Evolutionary conservation across 306 rosid species (phyloP), one percentile per base, ranked within the genome.

Genomic region (Argentina anserina): DNA sequence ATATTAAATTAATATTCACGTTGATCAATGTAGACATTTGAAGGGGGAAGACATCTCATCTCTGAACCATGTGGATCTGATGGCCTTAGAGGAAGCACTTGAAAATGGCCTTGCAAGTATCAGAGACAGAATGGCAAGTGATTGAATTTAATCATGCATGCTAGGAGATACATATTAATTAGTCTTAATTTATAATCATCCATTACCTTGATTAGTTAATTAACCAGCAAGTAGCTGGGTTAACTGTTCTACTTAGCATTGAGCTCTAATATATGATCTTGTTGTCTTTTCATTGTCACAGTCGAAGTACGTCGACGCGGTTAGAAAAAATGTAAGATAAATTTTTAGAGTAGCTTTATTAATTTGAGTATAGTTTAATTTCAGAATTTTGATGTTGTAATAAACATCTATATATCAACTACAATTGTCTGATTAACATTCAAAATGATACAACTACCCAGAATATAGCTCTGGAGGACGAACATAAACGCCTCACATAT

Each of bases 21-120:
- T 33, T 61, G 23, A 33, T 17, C 23, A 21, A 49, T 45, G 29
- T 71, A 94, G 98, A 92, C 98, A 91, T 83, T 59, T 91, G 88
- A 91, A 92, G 74, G 98, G 92, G 21, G 94, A 91, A 73, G 98
- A 94, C 29, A 86, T 91, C 66, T 78, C 89, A 36, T 87, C 97
- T 63, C 69, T 94, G 81, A 84, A 74, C 71, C 82, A 78, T 87
- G 78, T 79, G 43, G 98, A 94, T 76, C 86, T 94, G 74, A 86
- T 85, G 82, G 45, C 82, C 12, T 71, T 90, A 20, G 97, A 94
- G 85, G 78, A 77, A 0, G 87, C 86, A 65, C 96, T 94, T 65
- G 90, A 89, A 72, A 88, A 79, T 78, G 98, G 98, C 67, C 96
- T 91, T 39, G 36, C 29, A 9, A 77, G 84, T 49, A 60, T 85